phyloP scores from a whole-genome alignment of 1,284 basidiomycete species.

The Ganoderma resinaceum region DNA sequence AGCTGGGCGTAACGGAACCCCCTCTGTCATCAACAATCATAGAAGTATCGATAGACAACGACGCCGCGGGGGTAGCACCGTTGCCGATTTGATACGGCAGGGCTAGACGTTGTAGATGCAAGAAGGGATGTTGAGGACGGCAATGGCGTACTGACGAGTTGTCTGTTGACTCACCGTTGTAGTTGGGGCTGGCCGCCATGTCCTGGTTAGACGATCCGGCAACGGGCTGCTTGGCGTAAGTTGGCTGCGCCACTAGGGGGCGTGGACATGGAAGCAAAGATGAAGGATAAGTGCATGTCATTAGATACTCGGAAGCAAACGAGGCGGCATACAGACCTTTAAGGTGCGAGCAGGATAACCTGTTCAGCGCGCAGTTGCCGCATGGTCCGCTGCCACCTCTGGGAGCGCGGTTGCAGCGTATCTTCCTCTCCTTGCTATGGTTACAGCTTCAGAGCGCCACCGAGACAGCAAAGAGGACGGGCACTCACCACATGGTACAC shows the following conservation, averaged over 20 bases:
- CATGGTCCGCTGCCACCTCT: neutral
- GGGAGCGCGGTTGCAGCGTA: neutral
- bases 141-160: neutral
- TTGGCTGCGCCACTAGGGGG: neutral
- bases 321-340: neutral
- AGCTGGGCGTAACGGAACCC: slow-evolving; percentile 4
- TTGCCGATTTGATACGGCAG: neutral
- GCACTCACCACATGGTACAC: neutral
- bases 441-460: neutral
- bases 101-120: neutral
- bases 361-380: neutral
- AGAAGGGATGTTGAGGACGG: neutral
- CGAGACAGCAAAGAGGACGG: neutral
- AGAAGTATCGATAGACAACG: neutral
- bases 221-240: neutral
- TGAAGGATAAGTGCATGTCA: neutral
- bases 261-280: neutral
- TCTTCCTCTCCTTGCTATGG: neutral
- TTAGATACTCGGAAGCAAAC: neutral
- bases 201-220: neutral
- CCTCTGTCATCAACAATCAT: neutral
- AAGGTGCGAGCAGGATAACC: neutral
- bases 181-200: neutral
- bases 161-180: neutral
- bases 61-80: neutral